These are phyloP conservation scores for Metschnikowia proteae DNA, from an alignment of 805 yeast genomes.

Conservation along the genomic window DNA sequence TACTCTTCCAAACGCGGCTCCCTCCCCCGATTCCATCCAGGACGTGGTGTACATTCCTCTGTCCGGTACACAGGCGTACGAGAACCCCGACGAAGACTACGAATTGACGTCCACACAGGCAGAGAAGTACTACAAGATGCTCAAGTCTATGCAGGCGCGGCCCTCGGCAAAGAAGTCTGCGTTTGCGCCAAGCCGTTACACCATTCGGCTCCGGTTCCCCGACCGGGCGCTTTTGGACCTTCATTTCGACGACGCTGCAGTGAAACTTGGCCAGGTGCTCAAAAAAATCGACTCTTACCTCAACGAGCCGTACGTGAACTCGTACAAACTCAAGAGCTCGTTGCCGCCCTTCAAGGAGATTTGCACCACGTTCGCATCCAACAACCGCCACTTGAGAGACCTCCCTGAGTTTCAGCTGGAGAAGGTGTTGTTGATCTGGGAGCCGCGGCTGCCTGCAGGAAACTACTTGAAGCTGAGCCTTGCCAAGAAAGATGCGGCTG, in stretches of 20 bases:
- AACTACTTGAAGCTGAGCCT: slow-evolving; percentile 26
- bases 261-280: slow-evolving; percentile 35
- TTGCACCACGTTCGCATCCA: slow-evolving; percentile 25
- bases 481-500: slow-evolving; percentile 22
- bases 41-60: slow-evolving; percentile 16
- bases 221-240: slow-evolving; percentile 36
- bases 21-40: not conserved
- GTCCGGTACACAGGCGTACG: slow-evolving; percentile 20
- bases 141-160: slow-evolving; percentile 24
- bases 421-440: slow-evolving; percentile 37
- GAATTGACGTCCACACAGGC: slow-evolving; percentile 38
- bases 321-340: slow-evolving; percentile 31
- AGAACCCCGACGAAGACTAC: slow-evolving; percentile 42
- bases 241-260: slow-evolving; percentile 23
- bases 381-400: slow-evolving; percentile 24
- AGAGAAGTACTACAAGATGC: slow-evolving; percentile 32
- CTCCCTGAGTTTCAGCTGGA: slow-evolving; percentile 31
- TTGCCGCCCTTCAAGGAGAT: slow-evolving; percentile 37
- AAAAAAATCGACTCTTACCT: slow-evolving; percentile 34
- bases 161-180: slow-evolving; percentile 14
- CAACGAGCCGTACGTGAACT: slow-evolving; percentile 24
- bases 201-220: slow-evolving; percentile 37
- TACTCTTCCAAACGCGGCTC: too few relatives aligned
- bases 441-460: slow-evolving; percentile 19
- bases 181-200: slow-evolving; percentile 24